Evolutionary conservation across 306 rosid genomes (phyloP).

Genomic region (Lotus japonicus): DNA sequence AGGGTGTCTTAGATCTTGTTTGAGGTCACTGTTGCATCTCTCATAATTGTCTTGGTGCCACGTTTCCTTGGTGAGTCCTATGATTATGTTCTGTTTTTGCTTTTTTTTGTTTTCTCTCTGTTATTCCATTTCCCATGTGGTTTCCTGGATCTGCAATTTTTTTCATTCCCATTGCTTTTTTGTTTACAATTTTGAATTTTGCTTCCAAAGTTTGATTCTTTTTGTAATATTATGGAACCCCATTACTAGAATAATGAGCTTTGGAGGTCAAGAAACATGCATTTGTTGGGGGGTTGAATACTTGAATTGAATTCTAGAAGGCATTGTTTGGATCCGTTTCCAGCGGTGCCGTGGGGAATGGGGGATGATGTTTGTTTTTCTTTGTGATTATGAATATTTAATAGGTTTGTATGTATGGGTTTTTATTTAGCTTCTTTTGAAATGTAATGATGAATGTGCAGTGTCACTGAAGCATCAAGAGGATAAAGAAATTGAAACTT

Average conservation of each 20-base stretch:
- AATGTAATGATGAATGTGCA: not conserved
- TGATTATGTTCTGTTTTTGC: not conserved
- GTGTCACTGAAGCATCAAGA: not conserved
- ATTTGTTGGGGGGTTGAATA: not conserved
- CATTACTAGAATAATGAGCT: not conserved
- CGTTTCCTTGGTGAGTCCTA: slow-evolving; percentile 26
- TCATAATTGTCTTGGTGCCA: slow-evolving; percentile 12
- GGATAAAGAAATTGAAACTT: slow-evolving; percentile 28
- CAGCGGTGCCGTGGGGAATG: slow-evolving; percentile 6
- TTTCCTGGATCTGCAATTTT: slow-evolving; percentile 27
- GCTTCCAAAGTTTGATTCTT: slow-evolving; percentile 20
- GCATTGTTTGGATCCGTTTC: slow-evolving; percentile 16
- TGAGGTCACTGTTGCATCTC: slow-evolving; percentile 20
- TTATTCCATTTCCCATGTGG: slow-evolving; percentile 7
- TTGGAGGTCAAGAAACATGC: not conserved
- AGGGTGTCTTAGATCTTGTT: slow-evolving; percentile 22
- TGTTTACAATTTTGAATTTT: slow-evolving; percentile 4
- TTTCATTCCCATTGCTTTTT: not conserved
- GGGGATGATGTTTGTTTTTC: not conserved
- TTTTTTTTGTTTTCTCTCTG: not conserved
- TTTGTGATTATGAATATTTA: not conserved
- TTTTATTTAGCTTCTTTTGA: slow-evolving; percentile 11
- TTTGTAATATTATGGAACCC: slow-evolving; percentile 1
- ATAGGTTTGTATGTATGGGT: not conserved
- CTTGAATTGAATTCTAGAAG: not conserved